Evolutionary conservation across 169 alveolate species (phyloP).

Genomic region (Eimeria acervulina): DNA sequence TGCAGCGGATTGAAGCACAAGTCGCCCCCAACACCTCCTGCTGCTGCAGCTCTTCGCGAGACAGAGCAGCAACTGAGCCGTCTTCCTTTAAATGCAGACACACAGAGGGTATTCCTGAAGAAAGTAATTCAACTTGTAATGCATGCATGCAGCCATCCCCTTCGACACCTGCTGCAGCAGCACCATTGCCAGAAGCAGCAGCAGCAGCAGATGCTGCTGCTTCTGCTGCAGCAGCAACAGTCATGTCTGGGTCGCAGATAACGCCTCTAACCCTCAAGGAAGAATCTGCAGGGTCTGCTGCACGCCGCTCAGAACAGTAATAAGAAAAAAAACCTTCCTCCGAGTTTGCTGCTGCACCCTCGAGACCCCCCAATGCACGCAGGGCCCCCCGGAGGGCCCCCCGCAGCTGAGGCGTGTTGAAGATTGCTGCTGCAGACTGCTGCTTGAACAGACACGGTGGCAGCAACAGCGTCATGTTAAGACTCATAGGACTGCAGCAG

Average conservation of each 20-base stretch:
- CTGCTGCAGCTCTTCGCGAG: background rate
- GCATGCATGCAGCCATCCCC: background rate
- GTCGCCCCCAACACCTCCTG: background rate
- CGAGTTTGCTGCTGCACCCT: background rate
- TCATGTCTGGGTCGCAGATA: background rate
- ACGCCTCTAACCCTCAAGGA: background rate
- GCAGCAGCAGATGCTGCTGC: conserved; percentile 32
- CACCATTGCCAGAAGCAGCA: background rate
- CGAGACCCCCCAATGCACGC: background rate
- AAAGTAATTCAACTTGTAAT: background rate
- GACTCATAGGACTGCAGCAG: conserved; percentile 32
- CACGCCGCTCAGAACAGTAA: background rate
- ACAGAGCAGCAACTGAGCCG: background rate
- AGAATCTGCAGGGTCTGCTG: background rate
- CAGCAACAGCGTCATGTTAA: conserved; percentile 2
- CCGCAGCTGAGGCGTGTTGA: background rate
- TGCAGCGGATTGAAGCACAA: conserved; percentile 4
- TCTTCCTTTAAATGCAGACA: background rate
- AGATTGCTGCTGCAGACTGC: background rate
- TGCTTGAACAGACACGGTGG: background rate
- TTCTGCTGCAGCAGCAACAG: conserved; percentile 1
- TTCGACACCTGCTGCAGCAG: background rate
- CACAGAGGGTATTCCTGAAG: background rate
- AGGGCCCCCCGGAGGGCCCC: conserved; percentile 28
- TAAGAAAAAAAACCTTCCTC: background rate